A percentile compares a stretch with the other conserved stretches of the same genome.
Conservation (phyloP, 768 basidiomycete species). For the Pleurotus djamor region DNA sequence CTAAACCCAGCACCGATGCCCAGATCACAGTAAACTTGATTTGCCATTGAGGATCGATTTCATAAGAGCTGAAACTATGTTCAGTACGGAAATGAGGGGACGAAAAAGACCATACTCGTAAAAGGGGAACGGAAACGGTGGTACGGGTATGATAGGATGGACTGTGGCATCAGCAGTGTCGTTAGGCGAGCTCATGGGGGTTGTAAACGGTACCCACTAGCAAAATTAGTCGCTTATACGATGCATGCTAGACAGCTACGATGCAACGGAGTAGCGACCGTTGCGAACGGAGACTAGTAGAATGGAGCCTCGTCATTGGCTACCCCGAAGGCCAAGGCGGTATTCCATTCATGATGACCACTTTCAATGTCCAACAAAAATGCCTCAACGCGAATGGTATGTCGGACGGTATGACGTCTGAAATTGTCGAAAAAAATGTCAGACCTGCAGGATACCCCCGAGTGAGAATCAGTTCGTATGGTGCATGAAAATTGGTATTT, state of each 20-base stretch:
- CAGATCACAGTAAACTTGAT: conserved; percentile 70
- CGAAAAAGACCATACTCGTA: conserved; percentile 51
- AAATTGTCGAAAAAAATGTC: background rate
- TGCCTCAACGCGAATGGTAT: too few relatives aligned
- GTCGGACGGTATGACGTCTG: too few relatives aligned
- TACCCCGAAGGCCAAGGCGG: background rate
- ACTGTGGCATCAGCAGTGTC: conserved; percentile 31
- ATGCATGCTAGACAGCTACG: background rate
- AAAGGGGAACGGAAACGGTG: conserved; percentile 41
- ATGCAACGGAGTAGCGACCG: background rate
- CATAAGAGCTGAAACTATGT: conserved; percentile 61
- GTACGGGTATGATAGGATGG: conserved; percentile 54
- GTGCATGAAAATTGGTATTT: too few relatives aligned
- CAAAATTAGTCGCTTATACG: background rate
- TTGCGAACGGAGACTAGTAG: background rate
- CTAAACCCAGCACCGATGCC: conserved; percentile 53
- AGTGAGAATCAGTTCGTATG: too few relatives aligned
- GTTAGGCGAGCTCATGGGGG: background rate
- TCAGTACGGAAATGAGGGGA: background rate
- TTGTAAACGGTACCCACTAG: background rate
- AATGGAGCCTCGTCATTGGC: background rate
- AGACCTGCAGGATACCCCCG: background rate
- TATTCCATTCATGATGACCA: background rate
- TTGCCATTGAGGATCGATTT: conserved; percentile 78
- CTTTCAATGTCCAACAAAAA: background rate